Base-by-base conservation (phyloP, 2,329 filamentous ascomycete species). In the Pochonia chlamydosporia region DNA sequence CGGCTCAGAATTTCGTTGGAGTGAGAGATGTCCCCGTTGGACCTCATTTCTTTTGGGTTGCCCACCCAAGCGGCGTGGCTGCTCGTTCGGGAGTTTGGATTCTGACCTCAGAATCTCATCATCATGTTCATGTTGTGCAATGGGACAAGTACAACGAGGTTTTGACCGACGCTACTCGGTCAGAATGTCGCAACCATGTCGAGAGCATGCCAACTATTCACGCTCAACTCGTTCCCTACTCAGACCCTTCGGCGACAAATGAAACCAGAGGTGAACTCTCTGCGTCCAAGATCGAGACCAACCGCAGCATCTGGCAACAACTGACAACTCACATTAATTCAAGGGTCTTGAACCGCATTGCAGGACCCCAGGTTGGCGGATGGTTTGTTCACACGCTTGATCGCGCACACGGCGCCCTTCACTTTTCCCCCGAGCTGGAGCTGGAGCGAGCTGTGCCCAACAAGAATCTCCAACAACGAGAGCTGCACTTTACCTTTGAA, bases 51-150 rank as follows among this genome's bases (percentile, higher is more conserved):
- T 66, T 83, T 48, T 84, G 79, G 79, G 71, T 76, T 24, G 69
- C 79, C 2, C 69, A 76, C 20, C 68, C 71, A 0, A 66, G 67
- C 2, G 66, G 68, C 16, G 65, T 71, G 16, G 76, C 76, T 2
- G 62, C 71, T 25, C 72, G 81, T 3, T 75, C 69, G 46, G 81
- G 78, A 5, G 81, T 76, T 57, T 84, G 80, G 79, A 67, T 83
- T 46, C 60, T 71, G 37, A 68, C 69, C 1, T 62, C 60, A 1
- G 55, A 60, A 10, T 51, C 51, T 3, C 45, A 35, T 23, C 55
- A 66, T 13, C 59, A 57, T 4, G 64, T 73, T 18, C 69, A 72
- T 48, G 68, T 78, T 24, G 69, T 76, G 56, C 70, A 74, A 54
- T 82, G 78, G 81, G 73, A 83, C 57, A 65, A 59, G 24, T 76